phyloP scores from a whole-genome alignment of 2,329 filamentous ascomycete species.

The Ampelomyces quisqualis region DNA sequence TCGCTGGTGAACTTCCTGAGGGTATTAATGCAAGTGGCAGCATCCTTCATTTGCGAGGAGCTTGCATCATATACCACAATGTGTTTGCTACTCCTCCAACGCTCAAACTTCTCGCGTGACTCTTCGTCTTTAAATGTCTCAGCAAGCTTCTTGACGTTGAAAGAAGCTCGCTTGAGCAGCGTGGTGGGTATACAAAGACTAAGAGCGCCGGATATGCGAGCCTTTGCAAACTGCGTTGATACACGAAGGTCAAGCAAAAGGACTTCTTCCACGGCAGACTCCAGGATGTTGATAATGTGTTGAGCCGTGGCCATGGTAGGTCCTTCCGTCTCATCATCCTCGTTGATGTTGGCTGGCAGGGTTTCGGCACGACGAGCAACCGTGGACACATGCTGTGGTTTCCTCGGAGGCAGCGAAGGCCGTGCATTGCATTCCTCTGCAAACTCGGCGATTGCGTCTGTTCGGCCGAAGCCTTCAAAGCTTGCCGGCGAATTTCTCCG shows the following conservation, averaged over 20 bases:
- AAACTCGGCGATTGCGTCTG: conserved; percentile 39
- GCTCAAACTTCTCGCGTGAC: conserved; percentile 71
- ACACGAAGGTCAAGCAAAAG: conserved; percentile 85
- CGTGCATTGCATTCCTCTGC: conserved; percentile 34
- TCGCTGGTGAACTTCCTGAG: conserved; percentile 90
- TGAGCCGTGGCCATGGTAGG: conserved; percentile 51
- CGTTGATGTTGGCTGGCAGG: conserved; percentile 41
- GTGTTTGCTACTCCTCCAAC: conserved; percentile 71
- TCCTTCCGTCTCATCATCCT: conserved; percentile 29
- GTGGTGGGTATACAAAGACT: conserved; percentile 96
- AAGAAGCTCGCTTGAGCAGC: conserved; percentile 83
- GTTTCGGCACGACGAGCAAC: conserved; percentile 49
- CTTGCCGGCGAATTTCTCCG: conserved; percentile 52
- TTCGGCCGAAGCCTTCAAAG: conserved; percentile 42
- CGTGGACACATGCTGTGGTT: conserved; percentile 17
- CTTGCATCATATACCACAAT: conserved; percentile 86
- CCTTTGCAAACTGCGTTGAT: conserved; percentile 74
- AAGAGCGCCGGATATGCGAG: conserved; percentile 75
- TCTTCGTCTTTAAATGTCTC: conserved; percentile 76
- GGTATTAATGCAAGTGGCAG: conserved; percentile 76
- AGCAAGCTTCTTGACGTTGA: conserved; percentile 82
- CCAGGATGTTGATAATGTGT: conserved; percentile 52
- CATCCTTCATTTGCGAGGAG: conserved; percentile 77
- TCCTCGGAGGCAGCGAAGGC: conserved; percentile 35
- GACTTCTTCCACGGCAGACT: conserved; percentile 53